phyloP scores from a whole-genome alignment of 1,139 yeast genomes.

The Citeromyces hawaiiensis region DNA sequence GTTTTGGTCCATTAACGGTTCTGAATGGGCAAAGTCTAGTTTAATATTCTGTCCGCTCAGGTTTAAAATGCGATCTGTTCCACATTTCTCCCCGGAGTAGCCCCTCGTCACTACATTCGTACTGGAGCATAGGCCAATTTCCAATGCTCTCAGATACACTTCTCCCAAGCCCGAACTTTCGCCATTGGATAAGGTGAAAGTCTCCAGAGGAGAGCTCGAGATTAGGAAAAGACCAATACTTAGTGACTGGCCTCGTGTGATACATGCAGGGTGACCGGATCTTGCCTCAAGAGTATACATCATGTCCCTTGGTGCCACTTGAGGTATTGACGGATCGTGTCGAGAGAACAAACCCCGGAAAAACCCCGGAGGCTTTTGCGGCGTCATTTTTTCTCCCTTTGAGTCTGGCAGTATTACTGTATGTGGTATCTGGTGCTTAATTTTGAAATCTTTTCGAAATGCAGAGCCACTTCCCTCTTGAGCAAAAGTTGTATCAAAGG shows the following conservation, averaged over 20 bases:
- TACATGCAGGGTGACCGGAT: constrained; percentile 29
- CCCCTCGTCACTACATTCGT: constrained; percentile 10
- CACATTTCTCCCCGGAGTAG: constrained; percentile 4
- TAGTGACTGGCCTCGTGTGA: constrained; percentile 28
- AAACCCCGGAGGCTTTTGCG: not conserved
- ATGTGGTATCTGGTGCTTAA: not conserved
- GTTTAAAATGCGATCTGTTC: constrained; percentile 15
- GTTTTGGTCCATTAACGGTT: not conserved
- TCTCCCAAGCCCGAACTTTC: constrained; percentile 36
- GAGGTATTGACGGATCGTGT: constrained; percentile 9
- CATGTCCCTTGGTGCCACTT: constrained; percentile 24
- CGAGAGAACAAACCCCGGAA: not conserved
- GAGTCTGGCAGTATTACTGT: not conserved
- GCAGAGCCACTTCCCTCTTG: not conserved
- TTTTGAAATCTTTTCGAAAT: not conserved
- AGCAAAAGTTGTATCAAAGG: constrained; percentile 23
- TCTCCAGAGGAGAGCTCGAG: constrained; percentile 21
- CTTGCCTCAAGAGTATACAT: constrained; percentile 32
- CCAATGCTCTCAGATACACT: constrained; percentile 25
- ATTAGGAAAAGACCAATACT: constrained; percentile 26
- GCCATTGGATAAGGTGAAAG: constrained; percentile 24
- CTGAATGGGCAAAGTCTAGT: constrained; percentile 20
- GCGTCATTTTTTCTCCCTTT: not conserved
- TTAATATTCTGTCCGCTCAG: constrained; percentile 22
- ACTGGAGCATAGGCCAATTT: constrained; percentile 18